These are phyloP conservation scores for Parastagonospora nodorum DNA, from an alignment of 2,329 filamentous ascomycete genomes.

Conservation along the genomic window DNA sequence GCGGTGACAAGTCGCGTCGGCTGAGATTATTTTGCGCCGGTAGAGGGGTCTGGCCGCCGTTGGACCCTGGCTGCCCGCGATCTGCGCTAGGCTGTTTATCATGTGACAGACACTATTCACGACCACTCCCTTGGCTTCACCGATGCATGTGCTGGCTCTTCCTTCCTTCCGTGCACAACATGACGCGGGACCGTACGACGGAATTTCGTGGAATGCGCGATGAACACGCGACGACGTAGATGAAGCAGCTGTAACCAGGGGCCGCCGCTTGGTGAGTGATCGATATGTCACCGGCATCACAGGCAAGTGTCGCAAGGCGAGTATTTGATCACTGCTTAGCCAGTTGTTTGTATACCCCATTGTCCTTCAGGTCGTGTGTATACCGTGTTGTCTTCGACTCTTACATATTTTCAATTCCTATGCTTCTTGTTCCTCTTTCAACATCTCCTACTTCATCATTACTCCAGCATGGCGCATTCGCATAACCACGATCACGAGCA, in stretches of 20 bases:
- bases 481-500: conserved; percentile 8
- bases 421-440: neutral
- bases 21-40: conserved; percentile 34
- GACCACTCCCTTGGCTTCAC: neutral
- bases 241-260: neutral
- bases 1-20: neutral
- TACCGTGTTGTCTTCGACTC: neutral
- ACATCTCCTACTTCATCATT: neutral
- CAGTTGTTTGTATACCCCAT: conserved; percentile 1
- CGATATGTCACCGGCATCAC: neutral
- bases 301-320: conserved; percentile 7
- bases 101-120: neutral
- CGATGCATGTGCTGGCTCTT: neutral
- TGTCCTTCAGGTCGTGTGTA: neutral
- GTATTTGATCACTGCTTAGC: conserved; percentile 6
- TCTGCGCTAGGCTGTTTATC: neutral
- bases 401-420: neutral
- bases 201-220: neutral
- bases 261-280: neutral
- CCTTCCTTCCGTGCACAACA: neutral
- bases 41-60: conserved; percentile 29
- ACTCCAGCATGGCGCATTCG: conserved; percentile 20
- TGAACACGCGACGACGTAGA: neutral
- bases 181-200: neutral
- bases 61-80: neutral